Evolutionary conservation across 441 rosid genomes (phyloP), one percentile per base, ranked within the genome.

Genomic region (Adansonia madagascariensis): DNA sequence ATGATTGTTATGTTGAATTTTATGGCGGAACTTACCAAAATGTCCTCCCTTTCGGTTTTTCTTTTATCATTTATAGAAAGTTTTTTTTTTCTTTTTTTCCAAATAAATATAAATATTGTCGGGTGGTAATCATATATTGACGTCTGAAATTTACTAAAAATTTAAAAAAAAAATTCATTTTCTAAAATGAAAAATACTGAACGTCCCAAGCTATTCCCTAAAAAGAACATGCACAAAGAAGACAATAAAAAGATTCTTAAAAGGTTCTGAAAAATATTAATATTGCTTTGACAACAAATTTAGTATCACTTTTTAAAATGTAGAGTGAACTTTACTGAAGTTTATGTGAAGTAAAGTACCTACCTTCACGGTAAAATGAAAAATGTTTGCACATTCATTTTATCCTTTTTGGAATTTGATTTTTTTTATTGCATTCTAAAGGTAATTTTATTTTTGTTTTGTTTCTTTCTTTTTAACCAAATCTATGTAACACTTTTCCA

Each of bases 211-310:
- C 56, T 67, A 20, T 67, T 67, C 72, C 2, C 56, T 6, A 20
- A 11, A 67, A 46, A 12, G 9, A 22, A 11, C 71, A 46, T 5
- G 18, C 39, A 3, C 18, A 6, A 20, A 24, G 41, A 69, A 49
- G n/a, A 49, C 15, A 50, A 47, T 12, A 22, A 49, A 1, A 15
- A 15, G 8, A 70, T 67, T 27, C 46, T 24, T 27, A 6, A 70
- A 70, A 70, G 46, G 72, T 18, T 67, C 6, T 27, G 44, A 18
- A 17, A 63, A 39, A 39, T 41, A 24, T 18, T 10, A 66, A 8
- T 70, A 70, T 57, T 73, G 76, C 76, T 73, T 56, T 73, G 18
- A 7, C 53, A 20, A 57, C 76, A 73, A 73, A 73, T 73, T 57
- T 27, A 57, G 64, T 24, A 52, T 52, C 22, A 8, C 46, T 71